These are phyloP conservation scores for Suhomyces taliae DNA, from an alignment of 1,139 yeast species.

Conservation along the genomic window DNA sequence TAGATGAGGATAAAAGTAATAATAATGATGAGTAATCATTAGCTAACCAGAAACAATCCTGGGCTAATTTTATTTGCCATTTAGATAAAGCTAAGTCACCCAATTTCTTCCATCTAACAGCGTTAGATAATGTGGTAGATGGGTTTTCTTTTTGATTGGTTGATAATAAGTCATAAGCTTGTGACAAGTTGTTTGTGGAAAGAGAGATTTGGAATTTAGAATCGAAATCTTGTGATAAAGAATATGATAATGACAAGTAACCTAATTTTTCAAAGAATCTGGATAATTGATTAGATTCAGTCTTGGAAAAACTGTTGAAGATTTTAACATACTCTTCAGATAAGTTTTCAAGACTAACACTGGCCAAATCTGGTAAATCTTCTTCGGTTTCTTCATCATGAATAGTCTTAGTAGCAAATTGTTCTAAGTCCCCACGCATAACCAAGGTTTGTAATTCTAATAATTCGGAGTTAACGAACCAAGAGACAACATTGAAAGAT, in stretches of 20 bases:
- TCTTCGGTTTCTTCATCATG: conserved; percentile 43
- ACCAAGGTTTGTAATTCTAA: conserved; percentile 95
- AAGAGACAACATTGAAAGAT: conserved; percentile 79
- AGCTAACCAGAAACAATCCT: conserved; percentile 76
- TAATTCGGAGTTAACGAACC: conserved; percentile 79
- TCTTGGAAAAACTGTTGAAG: conserved; percentile 54
- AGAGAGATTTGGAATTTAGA: conserved; percentile 74
- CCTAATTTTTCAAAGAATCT: conserved; percentile 95
- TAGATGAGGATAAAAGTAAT: conserved; percentile 80
- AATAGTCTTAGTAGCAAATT: conserved; percentile 34
- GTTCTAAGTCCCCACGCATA: conserved; percentile 82
- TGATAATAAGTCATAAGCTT: conserved; percentile 73
- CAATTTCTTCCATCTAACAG: conserved; percentile 78
- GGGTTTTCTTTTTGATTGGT: conserved; percentile 53
- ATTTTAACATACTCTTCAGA: conserved; percentile 52
- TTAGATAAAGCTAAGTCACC: conserved; percentile 82
- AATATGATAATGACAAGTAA: conserved; percentile 74
- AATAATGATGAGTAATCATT: conserved; percentile 80
- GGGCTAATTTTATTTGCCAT: conserved; percentile 83
- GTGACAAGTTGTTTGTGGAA: conserved; percentile 67
- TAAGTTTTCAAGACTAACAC: conserved; percentile 64
- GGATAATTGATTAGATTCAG: conserved; percentile 77
- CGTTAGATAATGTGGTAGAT: conserved; percentile 34
- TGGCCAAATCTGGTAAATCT: conserved; percentile 44
- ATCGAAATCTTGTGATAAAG: conserved; percentile 79